Evolutionary conservation across 2,329 filamentous ascomycete genomes (phyloP).

Genomic region (Ascomycota sp.): DNA sequence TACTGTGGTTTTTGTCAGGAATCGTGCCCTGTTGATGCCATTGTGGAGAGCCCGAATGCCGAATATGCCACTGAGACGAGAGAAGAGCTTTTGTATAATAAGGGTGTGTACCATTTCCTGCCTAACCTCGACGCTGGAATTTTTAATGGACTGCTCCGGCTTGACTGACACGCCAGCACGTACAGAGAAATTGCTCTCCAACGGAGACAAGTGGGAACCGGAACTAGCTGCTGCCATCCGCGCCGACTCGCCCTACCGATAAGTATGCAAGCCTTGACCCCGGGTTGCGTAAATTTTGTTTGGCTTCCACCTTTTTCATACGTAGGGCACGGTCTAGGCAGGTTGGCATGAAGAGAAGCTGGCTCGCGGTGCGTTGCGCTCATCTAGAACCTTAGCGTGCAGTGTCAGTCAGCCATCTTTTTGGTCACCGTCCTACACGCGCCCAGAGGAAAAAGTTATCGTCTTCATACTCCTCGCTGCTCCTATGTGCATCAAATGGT

Average conservation of each 20-base stretch:
- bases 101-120: slow-evolving; percentile 25
- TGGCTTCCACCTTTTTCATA: neutral
- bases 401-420: too few species aligned
- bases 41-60: slow-evolving; percentile 39
- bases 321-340: too few species aligned
- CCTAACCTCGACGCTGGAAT: neutral
- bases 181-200: slow-evolving; percentile 59
- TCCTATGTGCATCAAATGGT: too few species aligned
- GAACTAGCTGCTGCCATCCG: slow-evolving; percentile 81
- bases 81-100: slow-evolving; percentile 94
- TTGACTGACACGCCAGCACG: slow-evolving; percentile 4
- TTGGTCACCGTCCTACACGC: too few species aligned
- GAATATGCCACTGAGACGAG: slow-evolving; percentile 45
- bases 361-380: too few species aligned
- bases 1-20: slow-evolving; percentile 99
- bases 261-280: slow-evolving; percentile 9
- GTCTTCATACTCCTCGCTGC: too few species aligned
- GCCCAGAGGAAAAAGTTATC: too few species aligned
- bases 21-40: slow-evolving; percentile 93
- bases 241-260: slow-evolving; percentile 82
- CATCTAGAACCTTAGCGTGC: too few species aligned
- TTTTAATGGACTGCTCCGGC: neutral
- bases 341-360: too few species aligned
- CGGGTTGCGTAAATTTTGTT: neutral
- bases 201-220: slow-evolving; percentile 94